Percentiles rank a stretch among this genome's conserved stretches.
Evolutionary conservation across 2,329 filamentous ascomycete species (phyloP).

Genomic region (Trichoderma semiorbis): DNA sequence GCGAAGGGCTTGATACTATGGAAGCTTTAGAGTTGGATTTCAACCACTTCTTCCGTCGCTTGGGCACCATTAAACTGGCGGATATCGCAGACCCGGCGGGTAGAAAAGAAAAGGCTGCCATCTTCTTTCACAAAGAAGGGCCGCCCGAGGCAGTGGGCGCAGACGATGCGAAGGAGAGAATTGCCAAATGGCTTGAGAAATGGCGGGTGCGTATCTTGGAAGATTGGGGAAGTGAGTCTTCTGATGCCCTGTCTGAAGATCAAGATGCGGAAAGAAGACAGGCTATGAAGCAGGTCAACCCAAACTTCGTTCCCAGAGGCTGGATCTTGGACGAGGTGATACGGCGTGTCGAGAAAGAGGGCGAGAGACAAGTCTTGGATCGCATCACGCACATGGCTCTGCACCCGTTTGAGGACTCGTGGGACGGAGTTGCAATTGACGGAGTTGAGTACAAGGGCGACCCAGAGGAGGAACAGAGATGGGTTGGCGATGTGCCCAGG

Average conservation of each 20-base stretch:
- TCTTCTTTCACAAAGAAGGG: conserved; percentile 80
- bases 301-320: conserved; percentile 84
- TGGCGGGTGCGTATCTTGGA: conserved; percentile 71
- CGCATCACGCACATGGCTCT: conserved; percentile 79
- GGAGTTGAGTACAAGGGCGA: conserved; percentile 54
- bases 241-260: conserved; percentile 32
- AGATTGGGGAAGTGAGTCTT: conserved; percentile 62
- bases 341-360: conserved; percentile 76
- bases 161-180: conserved; percentile 59
- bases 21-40: conserved; percentile 85
- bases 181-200: conserved; percentile 76
- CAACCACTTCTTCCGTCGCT: conserved; percentile 84
- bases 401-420: conserved; percentile 78
- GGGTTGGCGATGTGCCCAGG: conserved; percentile 80
- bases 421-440: conserved; percentile 53
- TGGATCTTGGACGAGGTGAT: conserved; percentile 97
- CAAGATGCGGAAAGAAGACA: conserved; percentile 60
- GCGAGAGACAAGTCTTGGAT: conserved; percentile 74
- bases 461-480: conserved; percentile 72
- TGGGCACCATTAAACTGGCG: conserved; percentile 60
- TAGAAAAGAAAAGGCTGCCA: conserved; percentile 58
- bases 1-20: conserved; percentile 76
- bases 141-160: conserved; percentile 57
- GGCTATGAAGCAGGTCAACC: conserved; percentile 84
- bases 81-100: conserved; percentile 63